Percentiles rank a stretch among this genome's conserved stretches.
phyloP scores from a whole-genome alignment of 129 eudicot species.

The Flaveria bidentis region DNA sequence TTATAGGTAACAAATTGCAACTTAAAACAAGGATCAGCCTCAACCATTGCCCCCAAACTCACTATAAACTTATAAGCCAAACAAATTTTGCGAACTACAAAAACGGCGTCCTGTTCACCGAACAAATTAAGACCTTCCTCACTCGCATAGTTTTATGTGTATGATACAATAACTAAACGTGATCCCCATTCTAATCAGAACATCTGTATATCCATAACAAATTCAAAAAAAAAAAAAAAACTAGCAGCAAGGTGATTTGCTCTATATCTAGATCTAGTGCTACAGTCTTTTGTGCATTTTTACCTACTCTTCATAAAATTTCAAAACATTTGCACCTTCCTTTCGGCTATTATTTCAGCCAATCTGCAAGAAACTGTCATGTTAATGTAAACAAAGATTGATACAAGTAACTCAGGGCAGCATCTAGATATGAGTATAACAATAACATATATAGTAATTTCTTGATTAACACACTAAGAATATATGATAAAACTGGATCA shows the following conservation, averaged over 20 bases:
- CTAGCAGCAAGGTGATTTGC: constrained; percentile 11
- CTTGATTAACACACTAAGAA: no score
- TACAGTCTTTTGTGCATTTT: constrained; percentile 39
- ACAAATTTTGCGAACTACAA: constrained; percentile 32
- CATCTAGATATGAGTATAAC: no score
- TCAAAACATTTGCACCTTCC: constrained; percentile 27
- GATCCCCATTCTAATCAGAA: constrained; percentile 31
- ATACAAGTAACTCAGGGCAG: not conserved
- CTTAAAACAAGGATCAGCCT: not conserved
- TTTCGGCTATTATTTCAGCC: constrained; percentile 35
- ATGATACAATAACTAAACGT: constrained; percentile 39
- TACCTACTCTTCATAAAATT: constrained; percentile 22
- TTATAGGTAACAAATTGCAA: not conserved
- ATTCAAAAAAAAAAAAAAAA: not conserved
- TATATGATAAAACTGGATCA: no score
- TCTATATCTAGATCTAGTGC: constrained; percentile 29
- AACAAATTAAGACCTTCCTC: constrained; percentile 24
- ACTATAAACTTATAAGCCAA: constrained; percentile 27
- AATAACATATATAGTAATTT: no score
- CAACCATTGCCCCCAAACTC: constrained; percentile 16
- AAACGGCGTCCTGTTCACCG: constrained; percentile 23
- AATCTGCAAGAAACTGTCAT: constrained; percentile 31
- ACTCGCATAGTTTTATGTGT: constrained; percentile 20
- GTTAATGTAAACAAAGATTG: not conserved
- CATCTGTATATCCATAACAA: constrained; percentile 24